Conservation (phyloP, 495 filamentous ascomycete species). For the Lentithecium fluviatile region DNA sequence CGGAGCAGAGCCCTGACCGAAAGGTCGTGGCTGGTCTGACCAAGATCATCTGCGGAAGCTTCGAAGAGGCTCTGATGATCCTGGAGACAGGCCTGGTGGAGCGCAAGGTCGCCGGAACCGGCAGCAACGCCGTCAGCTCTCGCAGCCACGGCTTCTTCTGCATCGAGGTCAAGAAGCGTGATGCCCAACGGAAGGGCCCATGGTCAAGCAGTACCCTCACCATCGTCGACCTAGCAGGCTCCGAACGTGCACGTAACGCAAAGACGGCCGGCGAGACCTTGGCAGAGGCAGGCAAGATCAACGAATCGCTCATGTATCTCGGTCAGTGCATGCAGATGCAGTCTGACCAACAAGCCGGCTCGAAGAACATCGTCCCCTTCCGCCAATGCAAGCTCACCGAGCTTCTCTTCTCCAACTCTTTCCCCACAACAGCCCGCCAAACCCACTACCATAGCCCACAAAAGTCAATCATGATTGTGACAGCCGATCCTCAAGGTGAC, state of each 20-base stretch:
- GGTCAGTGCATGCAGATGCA: conserved; percentile 98
- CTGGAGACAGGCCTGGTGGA: conserved; percentile 87
- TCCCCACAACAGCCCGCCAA: conserved; percentile 53
- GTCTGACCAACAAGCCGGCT: conserved; percentile 68
- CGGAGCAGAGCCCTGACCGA: conserved; percentile 76
- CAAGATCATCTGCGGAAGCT: conserved; percentile 82
- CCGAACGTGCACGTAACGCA: conserved; percentile 86
- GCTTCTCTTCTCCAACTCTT: conserved; percentile 92
- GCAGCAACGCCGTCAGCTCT: conserved; percentile 82
- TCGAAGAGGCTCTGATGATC: conserved; percentile 86
- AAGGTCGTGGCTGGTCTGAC: conserved; percentile 90
- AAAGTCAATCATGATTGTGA: conserved; percentile 93
- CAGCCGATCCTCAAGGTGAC: conserved; percentile 89
- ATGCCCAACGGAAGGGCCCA: conserved; percentile 52
- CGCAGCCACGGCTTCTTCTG: conserved; percentile 96
- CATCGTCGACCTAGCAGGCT: conserved; percentile 87
- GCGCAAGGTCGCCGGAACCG: conserved; percentile 83
- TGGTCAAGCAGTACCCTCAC: conserved; percentile 84
- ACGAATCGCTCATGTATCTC: conserved; percentile 95
- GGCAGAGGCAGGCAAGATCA: conserved; percentile 95
- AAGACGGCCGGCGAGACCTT: conserved; percentile 91
- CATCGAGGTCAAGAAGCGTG: conserved; percentile 85
- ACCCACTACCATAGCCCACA: conserved; percentile 57
- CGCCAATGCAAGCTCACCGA: conserved; percentile 97
- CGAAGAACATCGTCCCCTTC: conserved; percentile 82